These are phyloP conservation scores for Cucurbita ficifolia DNA, from an alignment of 306 rosid genomes.

Conservation along the genomic window DNA sequence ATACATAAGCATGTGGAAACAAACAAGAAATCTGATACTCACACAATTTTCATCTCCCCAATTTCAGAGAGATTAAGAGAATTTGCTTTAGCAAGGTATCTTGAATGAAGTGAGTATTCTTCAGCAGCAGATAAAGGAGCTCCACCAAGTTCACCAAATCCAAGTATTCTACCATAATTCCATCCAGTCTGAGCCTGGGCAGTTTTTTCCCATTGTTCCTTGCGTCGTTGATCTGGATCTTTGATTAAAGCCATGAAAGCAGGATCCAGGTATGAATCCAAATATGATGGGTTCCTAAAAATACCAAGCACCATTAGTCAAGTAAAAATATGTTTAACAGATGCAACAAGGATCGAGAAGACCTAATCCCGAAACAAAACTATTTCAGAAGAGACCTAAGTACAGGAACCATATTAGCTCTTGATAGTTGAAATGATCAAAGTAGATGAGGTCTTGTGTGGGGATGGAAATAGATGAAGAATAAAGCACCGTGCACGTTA, in stretches of 20 bases:
- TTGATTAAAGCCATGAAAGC: slow-evolving; percentile 97
- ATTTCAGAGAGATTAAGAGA: slow-evolving; percentile 83
- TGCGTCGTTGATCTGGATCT: slow-evolving; percentile 95
- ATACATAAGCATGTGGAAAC: slow-evolving; percentile 2
- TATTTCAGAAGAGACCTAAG: neutral
- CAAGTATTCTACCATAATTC: slow-evolving; percentile 68
- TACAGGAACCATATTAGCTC: neutral
- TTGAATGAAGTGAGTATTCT: slow-evolving; percentile 88
- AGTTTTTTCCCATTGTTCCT: slow-evolving; percentile 94
- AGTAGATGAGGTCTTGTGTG: neutral
- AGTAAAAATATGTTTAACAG: neutral
- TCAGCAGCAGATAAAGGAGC: slow-evolving; percentile 80
- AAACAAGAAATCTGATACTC: slow-evolving; percentile 16
- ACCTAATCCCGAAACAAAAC: neutral
- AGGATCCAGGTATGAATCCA: slow-evolving; percentile 85
- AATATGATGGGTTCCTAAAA: slow-evolving; percentile 64
- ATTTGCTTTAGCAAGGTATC: slow-evolving; percentile 95
- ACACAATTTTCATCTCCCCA: slow-evolving; percentile 96
- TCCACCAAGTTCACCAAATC: slow-evolving; percentile 78
- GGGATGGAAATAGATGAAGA: neutral
- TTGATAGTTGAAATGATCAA: neutral
- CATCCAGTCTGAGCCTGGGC: slow-evolving; percentile 81
- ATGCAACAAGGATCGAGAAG: neutral
- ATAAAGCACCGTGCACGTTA: neutral
- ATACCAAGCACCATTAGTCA: neutral